Evolutionary conservation across 306 rosid species (phyloP).

Genomic region (Myrica gale): DNA sequence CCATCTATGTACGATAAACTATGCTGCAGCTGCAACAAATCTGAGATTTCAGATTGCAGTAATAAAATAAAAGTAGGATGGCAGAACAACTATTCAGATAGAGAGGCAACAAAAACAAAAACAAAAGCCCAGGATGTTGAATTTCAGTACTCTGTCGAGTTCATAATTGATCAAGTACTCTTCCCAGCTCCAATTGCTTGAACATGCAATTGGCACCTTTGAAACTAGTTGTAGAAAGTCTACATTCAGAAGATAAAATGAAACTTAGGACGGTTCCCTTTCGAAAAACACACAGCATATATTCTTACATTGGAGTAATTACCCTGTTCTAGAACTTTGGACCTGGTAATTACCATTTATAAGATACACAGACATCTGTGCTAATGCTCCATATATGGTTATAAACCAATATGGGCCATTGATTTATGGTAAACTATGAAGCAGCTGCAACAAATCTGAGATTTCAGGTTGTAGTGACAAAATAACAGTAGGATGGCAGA

Average conservation of each 20-base stretch:
- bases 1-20: neutral
- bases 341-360: neutral
- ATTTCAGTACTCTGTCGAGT: no score
- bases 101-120: neutral
- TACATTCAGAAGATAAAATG: no score
- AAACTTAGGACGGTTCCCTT: neutral
- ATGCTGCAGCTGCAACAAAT: neutral
- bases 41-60: neutral
- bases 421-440: neutral
- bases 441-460: neutral
- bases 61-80: neutral
- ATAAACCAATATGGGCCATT: neutral
- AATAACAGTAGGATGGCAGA: neutral
- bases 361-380: neutral
- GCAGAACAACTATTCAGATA: neutral
- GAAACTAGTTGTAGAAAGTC: no score
- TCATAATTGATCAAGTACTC: no score
- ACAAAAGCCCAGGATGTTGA: no score
- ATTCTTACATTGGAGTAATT: no score
- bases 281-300: no score
- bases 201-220: no score
- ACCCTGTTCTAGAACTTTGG: neutral
- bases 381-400: neutral
- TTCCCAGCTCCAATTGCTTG: no score
- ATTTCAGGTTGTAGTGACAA: neutral